Evolutionary conservation across 495 filamentous ascomycete genomes (phyloP).

Genomic region (Neurospora tetrasperma): DNA sequence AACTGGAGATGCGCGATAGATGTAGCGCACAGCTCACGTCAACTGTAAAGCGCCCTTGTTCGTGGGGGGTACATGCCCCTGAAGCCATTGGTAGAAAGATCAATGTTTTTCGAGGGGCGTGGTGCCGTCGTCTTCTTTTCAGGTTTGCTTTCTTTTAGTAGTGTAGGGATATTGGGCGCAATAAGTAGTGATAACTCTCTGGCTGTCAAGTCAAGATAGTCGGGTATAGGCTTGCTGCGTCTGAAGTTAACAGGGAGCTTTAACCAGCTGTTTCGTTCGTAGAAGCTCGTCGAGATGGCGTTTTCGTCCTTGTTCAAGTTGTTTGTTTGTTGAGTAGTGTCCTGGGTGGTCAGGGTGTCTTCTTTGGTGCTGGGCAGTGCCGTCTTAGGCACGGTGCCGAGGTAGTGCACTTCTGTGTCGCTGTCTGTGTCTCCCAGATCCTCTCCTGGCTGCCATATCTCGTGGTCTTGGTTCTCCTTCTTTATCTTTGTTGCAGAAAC

Average conservation of each 20-base stretch:
- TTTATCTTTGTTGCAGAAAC: background rate
- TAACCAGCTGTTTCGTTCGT: background rate
- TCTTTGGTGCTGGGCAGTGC: background rate
- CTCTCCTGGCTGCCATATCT: background rate
- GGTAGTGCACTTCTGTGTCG: background rate
- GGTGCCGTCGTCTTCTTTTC: too few species aligned
- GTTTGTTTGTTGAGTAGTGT: too few species aligned
- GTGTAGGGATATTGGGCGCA: background rate
- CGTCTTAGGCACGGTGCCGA: background rate
- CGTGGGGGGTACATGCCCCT: too few species aligned
- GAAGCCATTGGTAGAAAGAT: too few species aligned
- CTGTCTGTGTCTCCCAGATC: too few species aligned
- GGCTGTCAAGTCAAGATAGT: background rate
- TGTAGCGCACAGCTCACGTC: too few species aligned
- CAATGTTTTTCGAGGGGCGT: too few species aligned
- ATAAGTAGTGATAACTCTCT: background rate
- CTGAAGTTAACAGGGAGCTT: background rate
- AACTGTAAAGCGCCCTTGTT: too few species aligned
- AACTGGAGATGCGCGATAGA: too few species aligned
- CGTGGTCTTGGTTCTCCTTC: background rate
- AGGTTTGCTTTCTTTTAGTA: too few species aligned
- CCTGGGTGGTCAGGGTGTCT: background rate
- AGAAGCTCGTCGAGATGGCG: background rate
- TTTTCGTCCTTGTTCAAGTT: background rate
- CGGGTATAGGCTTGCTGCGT: background rate